Conservation (phyloP, 2,329 filamentous ascomycete species). For the Botryotinia narcissicola region DNA sequence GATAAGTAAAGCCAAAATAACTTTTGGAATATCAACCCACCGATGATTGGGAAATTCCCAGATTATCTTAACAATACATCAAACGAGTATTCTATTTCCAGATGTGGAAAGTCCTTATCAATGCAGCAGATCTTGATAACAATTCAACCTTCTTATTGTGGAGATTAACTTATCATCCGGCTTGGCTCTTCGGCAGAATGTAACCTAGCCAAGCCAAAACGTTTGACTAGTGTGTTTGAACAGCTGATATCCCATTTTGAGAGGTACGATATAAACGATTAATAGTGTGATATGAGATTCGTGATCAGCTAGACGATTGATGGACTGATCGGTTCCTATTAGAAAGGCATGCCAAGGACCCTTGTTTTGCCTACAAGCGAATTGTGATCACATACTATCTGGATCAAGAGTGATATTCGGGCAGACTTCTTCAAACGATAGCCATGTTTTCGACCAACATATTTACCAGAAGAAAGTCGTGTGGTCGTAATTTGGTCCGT, state of each 20-base stretch:
- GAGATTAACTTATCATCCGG: not conserved
- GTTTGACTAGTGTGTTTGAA: not conserved
- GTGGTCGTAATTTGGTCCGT: not conserved
- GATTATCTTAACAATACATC: not conserved
- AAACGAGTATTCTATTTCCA: not conserved
- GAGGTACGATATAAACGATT: too few species aligned
- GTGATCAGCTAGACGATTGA: not conserved
- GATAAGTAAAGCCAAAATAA: not conserved
- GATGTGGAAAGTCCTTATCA: not conserved
- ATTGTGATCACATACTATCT: not conserved
- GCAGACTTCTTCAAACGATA: rapidly evolving
- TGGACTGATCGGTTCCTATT: not conserved
- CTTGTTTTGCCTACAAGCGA: not conserved
- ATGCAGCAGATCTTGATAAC: not conserved
- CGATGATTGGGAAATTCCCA: not conserved
- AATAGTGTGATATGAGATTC: not conserved
- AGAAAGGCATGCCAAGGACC: not conserved
- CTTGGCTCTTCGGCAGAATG: not conserved
- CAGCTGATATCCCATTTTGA: too few species aligned
- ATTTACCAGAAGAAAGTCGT: too few species aligned
- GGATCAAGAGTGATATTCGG: not conserved
- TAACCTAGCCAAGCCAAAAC: not conserved
- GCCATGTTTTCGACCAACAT: not conserved
- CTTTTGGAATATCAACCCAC: not conserved
- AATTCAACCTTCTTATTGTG: conserved; percentile 1